Base-by-base conservation (phyloP, 176 grass and related monocot genomes). In the Triticum timopheevii region DNA sequence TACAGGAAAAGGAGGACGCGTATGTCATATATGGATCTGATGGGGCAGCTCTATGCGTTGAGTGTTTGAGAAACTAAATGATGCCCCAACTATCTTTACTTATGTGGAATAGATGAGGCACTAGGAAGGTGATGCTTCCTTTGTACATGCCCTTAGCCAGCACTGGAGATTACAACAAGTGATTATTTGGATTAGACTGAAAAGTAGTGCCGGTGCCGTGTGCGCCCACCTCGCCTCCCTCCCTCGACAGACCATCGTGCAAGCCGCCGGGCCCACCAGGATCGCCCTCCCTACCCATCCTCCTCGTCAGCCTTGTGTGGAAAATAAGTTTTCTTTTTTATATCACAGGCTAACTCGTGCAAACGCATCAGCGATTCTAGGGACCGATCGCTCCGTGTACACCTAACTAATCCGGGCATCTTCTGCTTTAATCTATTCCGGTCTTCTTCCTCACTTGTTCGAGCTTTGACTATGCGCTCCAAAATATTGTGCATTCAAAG, bases 241-340 rank as follows among this genome's bases (percentile, higher is more conserved):
- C 17, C 11, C 30, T 25, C 61, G 80, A 66, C 86, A 88, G 20
- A 70, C 35, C 49, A 31, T 83, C 49, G 68, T 83, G 80, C 49
- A 16, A 8, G 33, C 24, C 23, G 47, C 19, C 23, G 34, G 24
- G 7, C 34, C 72, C 47, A 42, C 62, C 86, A 34, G 15, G 31
- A 38, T 71, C 66, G 4, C 70, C 47, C 45, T 50, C 79, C 40
- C 80, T 50, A 58, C 22, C 31, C 82, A 25, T 85, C 74, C 5
- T 78, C 27, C 66, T 86, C 40, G 33, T 8, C 20, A 13, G 4
- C 20, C 34, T 35, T 35, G 19, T 22, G 8, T 62, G 23, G 61
- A 10, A 45, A 44, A 9, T 25, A 54, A 76, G 45, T 4, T 49
- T 59, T 36, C 13, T 8, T 49, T 59, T 36, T 22, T 8, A n/a